phyloP scores from a whole-genome alignment of 371 early-diverging fungal species.

The Fennellomyces sp. region DNA sequence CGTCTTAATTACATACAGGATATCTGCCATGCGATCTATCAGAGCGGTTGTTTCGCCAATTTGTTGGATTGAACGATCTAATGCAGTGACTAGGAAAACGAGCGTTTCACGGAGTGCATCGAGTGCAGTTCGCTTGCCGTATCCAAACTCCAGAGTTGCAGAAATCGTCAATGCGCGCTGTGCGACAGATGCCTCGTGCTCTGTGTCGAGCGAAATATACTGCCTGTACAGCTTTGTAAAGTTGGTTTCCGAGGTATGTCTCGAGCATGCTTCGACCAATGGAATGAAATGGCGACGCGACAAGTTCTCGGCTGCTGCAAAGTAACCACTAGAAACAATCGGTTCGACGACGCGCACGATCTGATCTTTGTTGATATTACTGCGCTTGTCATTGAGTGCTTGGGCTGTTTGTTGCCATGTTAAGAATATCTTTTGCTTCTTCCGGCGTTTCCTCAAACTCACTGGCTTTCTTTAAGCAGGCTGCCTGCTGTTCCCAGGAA shows the following conservation, averaged over 20 bases:
- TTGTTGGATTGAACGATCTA: background rate
- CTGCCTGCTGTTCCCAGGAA: constrained; percentile 36
- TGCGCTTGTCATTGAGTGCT: background rate
- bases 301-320: constrained; percentile 40
- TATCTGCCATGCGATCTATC: constrained; percentile 40
- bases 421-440: background rate
- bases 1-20: constrained; percentile 42
- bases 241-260: constrained; percentile 9
- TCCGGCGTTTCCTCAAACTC: constrained; percentile 7
- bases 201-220: constrained; percentile 23
- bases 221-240: constrained; percentile 17
- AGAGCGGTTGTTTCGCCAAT: background rate
- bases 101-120: background rate
- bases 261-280: constrained; percentile 31
- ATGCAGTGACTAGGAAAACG: background rate
- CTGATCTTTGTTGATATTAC: constrained; percentile 18
- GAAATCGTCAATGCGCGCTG: constrained; percentile 47
- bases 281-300: constrained; percentile 51
- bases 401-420: background rate
- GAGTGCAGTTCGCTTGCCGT: background rate
- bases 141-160: constrained; percentile 37
- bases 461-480: constrained; percentile 36
- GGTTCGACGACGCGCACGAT: constrained; percentile 31
- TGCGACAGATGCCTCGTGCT: constrained; percentile 21
- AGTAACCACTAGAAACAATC: constrained; percentile 44